Evolutionary conservation across 1,284 basidiomycete species (phyloP).

Genomic region (Dichomitus squalens): DNA sequence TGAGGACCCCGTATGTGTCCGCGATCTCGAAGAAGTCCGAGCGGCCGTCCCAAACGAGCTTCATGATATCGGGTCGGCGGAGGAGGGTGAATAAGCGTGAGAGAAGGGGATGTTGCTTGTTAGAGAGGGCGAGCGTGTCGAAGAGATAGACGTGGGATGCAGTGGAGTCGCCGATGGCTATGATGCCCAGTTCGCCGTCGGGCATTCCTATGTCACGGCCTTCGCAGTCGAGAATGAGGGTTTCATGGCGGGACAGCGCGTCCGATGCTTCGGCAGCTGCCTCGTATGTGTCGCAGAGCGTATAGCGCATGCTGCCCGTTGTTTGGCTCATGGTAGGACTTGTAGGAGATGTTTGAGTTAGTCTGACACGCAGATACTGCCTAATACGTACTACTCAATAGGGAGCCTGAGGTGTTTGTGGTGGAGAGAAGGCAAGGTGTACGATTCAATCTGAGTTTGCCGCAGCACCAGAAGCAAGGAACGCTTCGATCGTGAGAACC

Average conservation of each 20-base stretch:
- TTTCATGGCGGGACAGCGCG: conserved; percentile 17
- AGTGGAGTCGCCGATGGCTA: conserved; percentile 42
- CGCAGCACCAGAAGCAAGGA: background rate
- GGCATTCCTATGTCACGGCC: conserved; percentile 41
- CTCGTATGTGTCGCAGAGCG: conserved; percentile 2
- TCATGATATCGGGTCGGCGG: conserved; percentile 32
- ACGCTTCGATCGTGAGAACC: background rate
- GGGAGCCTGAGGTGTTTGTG: background rate
- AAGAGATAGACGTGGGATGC: conserved; percentile 44
- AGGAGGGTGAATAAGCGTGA: conserved; percentile 33
- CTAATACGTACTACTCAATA: background rate
- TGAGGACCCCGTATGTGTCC: conserved; percentile 30
- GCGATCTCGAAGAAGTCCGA: conserved; percentile 44
- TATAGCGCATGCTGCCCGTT: background rate
- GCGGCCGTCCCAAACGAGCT: conserved; percentile 50
- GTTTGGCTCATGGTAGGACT: background rate
- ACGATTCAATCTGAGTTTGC: background rate
- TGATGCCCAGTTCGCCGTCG: conserved; percentile 42
- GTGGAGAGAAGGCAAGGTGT: background rate
- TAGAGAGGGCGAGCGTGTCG: conserved; percentile 36
- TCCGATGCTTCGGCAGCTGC: conserved; percentile 10
- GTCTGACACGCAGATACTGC: no score
- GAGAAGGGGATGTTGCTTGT: conserved; percentile 24
- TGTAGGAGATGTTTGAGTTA: background rate
- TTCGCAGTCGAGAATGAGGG: conserved; percentile 33